Base-by-base conservation (phyloP, 495 filamentous ascomycete genomes). In the Tuber brumale region DNA sequence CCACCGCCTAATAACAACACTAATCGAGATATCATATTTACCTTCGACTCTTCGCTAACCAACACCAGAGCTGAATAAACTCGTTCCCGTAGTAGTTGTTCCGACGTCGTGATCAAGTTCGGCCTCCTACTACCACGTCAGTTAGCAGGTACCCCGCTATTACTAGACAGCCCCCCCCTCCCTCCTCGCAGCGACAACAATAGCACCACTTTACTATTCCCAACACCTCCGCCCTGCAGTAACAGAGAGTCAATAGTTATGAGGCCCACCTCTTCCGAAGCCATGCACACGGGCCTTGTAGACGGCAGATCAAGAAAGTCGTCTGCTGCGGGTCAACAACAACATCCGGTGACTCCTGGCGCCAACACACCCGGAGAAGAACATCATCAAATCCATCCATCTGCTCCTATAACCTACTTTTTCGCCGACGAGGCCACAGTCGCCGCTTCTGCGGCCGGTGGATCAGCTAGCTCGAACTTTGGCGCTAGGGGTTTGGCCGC, bases 351-450 rank as follows among this genome's bases (percentile, higher is more conserved):
- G 75, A 72, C 75, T 37, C 79, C 75, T 73, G 74, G 79, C 57
- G 44, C 78, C 46, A 76, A 73, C 71, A 74, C 81, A 8, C 45
- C 71, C 72, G 27, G 69, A 46, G 57, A 72, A 37, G 78, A 76
- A 37, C 81, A 82, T 42, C 81, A 76, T 48, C 37, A 79, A 39
- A 73, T 70, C n/a, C 74, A 76, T 42, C 42, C 70, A 76, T 79
- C 77, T 74, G 83, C 86, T 51, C 86, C 87, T 37, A 89, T 90
- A 87, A 88, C 87, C 41, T 89, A 87, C 74, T 86, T 88, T 76
- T 81, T 90, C 61, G 86, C 86, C 75, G 87, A 89, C 76, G 89
- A 90, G 79, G 85, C 87, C 43, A 82, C 85, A 39, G 82, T 89
- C 70, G 85, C 86, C 76, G 84, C 86, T n/a, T 84, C 85, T 37